phyloP scores from a whole-genome alignment of 1,284 basidiomycete species.

The Boletellus deceptivus region DNA sequence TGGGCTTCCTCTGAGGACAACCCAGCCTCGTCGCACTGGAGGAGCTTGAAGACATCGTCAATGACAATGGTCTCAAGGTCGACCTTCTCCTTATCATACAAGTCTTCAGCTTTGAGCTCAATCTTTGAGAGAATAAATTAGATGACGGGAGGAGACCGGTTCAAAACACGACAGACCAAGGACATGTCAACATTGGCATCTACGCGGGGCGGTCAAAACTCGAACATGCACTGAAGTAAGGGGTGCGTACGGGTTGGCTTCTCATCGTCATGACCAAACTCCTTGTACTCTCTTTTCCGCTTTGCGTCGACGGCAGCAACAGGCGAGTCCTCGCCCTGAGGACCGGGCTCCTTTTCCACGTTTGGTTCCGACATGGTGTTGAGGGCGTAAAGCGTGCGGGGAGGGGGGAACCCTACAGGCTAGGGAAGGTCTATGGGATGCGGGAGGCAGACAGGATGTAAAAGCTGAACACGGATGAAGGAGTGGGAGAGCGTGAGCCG shows the following conservation, averaged over 20 bases:
- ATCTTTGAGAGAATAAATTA: conserved; percentile 48
- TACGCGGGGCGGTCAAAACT: conserved; percentile 26
- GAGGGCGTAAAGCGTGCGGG: conserved; percentile 2
- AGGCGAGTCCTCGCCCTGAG: conserved; percentile 43
- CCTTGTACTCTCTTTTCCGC: conserved; percentile 90
- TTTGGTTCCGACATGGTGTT: conserved; percentile 40
- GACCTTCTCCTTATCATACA: conserved; percentile 99
- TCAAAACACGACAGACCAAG: conserved; percentile 43
- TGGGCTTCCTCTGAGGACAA: conserved; percentile 71
- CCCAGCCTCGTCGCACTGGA: conserved; percentile 87
- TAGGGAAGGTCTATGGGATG: conserved; percentile 21
- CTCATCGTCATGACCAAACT: conserved; percentile 78
- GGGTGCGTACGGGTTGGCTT: conserved; percentile 66
- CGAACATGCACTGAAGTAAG: conserved; percentile 1
- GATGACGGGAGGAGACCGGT: conserved; percentile 2
- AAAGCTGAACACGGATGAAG: conserved; percentile 21
- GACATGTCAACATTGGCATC: conserved; percentile 89
- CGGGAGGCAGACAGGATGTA: neutral
- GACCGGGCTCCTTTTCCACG: conserved; percentile 64
- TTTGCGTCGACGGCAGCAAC: conserved; percentile 39
- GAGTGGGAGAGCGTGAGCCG: conserved; percentile 31
- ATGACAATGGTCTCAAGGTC: conserved; percentile 96
- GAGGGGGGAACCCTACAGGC: conserved; percentile 26
- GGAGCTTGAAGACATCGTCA: conserved; percentile 94
- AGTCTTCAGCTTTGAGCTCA: conserved; percentile 89